Conservation (phyloP, 1,284 basidiomycete genomes). For the Microbotryum scabiosae region DNA sequence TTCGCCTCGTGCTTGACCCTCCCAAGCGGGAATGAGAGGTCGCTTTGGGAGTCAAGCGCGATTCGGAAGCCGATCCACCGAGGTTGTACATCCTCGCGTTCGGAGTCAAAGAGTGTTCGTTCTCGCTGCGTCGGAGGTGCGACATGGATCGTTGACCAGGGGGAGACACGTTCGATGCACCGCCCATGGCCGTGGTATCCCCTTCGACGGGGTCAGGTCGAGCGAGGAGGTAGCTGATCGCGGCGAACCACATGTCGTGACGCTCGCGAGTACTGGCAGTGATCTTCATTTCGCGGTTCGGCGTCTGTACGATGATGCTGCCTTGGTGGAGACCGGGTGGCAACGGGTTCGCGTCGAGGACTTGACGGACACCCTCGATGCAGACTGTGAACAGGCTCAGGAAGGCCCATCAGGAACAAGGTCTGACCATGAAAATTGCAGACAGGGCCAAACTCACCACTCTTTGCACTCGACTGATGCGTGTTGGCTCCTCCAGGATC, state of each 20-base stretch:
- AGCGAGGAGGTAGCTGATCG: conserved; percentile 70
- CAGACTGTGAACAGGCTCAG: conserved; percentile 60
- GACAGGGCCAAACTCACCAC: conserved; percentile 58
- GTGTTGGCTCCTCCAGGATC: conserved; percentile 84
- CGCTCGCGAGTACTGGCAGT: conserved; percentile 88
- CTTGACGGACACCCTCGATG: conserved; percentile 80
- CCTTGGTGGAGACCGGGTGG: conserved; percentile 88
- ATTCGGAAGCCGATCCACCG: conserved; percentile 28
- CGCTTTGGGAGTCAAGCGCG: conserved; percentile 40
- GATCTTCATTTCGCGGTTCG: conserved; percentile 93
- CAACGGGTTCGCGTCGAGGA: conserved; percentile 85
- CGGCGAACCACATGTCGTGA: conserved; percentile 86
- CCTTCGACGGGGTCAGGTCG: conserved; percentile 46
- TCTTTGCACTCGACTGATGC: conserved; percentile 89
- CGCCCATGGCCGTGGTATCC: too few relatives aligned
- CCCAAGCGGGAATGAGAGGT: conserved; percentile 37
- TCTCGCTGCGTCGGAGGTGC: too few relatives aligned
- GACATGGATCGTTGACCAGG: too few relatives aligned
- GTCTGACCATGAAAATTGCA: background rate
- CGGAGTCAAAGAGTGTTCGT: background rate
- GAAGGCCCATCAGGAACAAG: background rate
- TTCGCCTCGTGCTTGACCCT: conserved; percentile 33
- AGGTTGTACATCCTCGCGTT: conserved; percentile 5
- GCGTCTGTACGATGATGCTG: conserved; percentile 85
- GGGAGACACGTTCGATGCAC: too few relatives aligned